Base-by-base conservation (phyloP, 2,329 filamentous ascomycete genomes). In the Echinosphaeria canescens region DNA sequence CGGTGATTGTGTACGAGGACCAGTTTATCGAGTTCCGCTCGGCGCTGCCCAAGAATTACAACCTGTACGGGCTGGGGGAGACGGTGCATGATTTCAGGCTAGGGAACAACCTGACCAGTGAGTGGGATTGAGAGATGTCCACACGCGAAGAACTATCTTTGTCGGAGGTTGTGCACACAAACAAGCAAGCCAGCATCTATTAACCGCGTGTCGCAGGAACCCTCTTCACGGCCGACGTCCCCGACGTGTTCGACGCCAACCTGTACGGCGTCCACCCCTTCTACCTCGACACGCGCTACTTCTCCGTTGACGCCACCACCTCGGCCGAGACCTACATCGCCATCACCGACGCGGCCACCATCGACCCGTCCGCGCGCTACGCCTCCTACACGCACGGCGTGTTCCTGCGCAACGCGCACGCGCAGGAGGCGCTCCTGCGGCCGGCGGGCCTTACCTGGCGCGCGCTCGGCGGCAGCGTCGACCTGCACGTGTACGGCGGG, bases 11-110 rank as follows among this genome's bases (percentile, higher is more conserved):
- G 23, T 88, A 82, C 37, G 72, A 88, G 48, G 67, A 66, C 9
- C 78, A 88, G 44, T 88, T 81, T 38, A 47, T 88, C 14, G 65
- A 71, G 13, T 54, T 85, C 31, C 62, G 74, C 23, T 84, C 78
- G 2, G 62, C 56, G 32, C 54, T 88, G 9, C 76, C 79, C 0
- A 46, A 62, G 1, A 53, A 68, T 28, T 74, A 76, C 0, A 66
- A 75, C 37, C 50, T 88, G 5, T 88, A 88, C 41, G 79, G 80
- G 1, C 56, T 85, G 2, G 79, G 79, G 19, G 78, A 85, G 47
- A 74, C 81, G 42, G 71, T 64, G 3, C 76, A 84, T 36, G 55
- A 68, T 2, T 68, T 81, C 38, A 60, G 63, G 25, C 53, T 82
- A n/a, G n/a, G n/a, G n/a, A n/a, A n/a, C n/a, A n/a, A n/a, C n/a